phyloP scores from a whole-genome alignment of 225 moss, liverwort and hornwort species.

The Neckera pumila region DNA sequence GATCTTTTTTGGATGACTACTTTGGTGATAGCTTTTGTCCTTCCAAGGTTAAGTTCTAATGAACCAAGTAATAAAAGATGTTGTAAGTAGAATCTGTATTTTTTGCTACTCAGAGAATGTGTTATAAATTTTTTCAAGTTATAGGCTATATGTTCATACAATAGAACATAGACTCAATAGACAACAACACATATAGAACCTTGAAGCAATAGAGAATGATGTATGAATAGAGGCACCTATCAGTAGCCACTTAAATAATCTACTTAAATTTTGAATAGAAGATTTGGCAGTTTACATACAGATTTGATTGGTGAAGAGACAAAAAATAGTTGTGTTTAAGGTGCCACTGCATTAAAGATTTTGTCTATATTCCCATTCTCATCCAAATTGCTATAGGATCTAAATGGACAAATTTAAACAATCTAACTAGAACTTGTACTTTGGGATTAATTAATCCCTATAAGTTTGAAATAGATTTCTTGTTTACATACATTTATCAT shows the following conservation, averaged over 20 bases:
- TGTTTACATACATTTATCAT: no score
- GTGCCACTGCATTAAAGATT: no score
- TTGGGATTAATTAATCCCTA: no score
- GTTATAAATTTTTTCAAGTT: not conserved
- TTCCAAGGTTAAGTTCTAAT: no score
- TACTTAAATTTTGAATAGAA: not conserved
- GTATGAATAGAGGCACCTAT: not conserved
- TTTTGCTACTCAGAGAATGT: not conserved
- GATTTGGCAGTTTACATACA: rapidly evolving
- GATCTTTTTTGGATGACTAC: no score
- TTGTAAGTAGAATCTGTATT: not conserved
- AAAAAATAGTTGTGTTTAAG: not conserved
- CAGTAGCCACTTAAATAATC: not conserved
- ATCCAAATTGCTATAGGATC: no score
- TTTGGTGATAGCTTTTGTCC: no score
- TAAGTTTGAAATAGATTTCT: no score
- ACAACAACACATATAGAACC: not conserved
- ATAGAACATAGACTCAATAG: rapidly evolving
- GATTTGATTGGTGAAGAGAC: not conserved
- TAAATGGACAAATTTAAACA: no score
- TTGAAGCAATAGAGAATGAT: not conserved
- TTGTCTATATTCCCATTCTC: no score
- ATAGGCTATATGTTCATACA: not conserved
- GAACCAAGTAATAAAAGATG: no score
- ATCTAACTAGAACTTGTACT: no score